phyloP scores from a whole-genome alignment of 768 basidiomycete genomes.

The Flagelloscypha sp. region DNA sequence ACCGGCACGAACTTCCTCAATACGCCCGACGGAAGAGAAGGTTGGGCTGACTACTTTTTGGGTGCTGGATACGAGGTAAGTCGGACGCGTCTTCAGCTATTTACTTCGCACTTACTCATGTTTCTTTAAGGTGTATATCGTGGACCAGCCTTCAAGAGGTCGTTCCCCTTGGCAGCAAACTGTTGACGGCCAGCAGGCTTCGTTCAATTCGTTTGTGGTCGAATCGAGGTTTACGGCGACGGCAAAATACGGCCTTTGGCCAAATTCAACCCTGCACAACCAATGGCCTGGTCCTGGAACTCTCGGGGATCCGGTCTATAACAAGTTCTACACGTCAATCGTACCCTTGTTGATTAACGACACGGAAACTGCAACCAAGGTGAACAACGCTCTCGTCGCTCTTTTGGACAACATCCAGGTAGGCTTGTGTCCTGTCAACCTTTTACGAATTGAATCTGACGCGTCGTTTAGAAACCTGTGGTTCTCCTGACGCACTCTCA shows the following conservation, averaged over 20 bases:
- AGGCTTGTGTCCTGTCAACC: constrained; percentile 11
- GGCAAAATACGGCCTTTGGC: constrained; percentile 32
- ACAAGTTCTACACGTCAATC: constrained; percentile 36
- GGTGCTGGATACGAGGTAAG: constrained; percentile 41
- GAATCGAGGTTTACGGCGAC: constrained; percentile 39
- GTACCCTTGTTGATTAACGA: constrained; percentile 30
- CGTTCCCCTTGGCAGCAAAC: constrained; percentile 35
- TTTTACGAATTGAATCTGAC: background rate
- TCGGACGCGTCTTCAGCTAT: constrained; percentile 1
- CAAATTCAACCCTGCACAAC: constrained; percentile 36
- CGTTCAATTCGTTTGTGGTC: constrained; percentile 21
- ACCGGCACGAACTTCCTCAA: constrained; percentile 45
- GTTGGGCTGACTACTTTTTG: constrained; percentile 53
- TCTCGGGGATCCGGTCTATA: constrained; percentile 34
- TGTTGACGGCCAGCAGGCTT: constrained; percentile 27
- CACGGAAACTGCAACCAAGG: constrained; percentile 28
- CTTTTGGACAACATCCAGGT: constrained; percentile 43
- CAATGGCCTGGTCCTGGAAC: constrained; percentile 49
- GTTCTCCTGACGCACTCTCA: constrained; percentile 46
- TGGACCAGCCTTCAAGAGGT: constrained; percentile 39
- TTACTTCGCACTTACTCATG: background rate
- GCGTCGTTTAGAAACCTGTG: constrained; percentile 24
- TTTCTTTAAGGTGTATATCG: constrained; percentile 28
- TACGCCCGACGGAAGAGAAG: constrained; percentile 43
- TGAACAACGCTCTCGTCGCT: constrained; percentile 31